phyloP scores from a whole-genome alignment of 2,329 filamentous ascomycete genomes.

The Coleophoma cylindrospora region DNA sequence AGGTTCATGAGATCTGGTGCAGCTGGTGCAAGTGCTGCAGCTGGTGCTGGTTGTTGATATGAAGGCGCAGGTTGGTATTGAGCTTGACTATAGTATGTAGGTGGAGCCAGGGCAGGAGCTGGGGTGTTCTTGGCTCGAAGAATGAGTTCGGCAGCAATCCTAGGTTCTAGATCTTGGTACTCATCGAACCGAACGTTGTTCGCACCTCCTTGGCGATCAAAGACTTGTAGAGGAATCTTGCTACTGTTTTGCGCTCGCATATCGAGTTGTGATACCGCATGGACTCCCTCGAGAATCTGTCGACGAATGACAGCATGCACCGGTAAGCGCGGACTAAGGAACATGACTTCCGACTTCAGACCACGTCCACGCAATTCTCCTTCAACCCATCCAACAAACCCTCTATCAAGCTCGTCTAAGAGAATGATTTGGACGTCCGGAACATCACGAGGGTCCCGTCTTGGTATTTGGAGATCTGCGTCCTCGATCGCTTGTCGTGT shows the following conservation, averaged over 20 bases:
- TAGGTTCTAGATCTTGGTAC: constrained; percentile 77
- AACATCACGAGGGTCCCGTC: constrained; percentile 67
- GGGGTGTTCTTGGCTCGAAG: constrained; percentile 55
- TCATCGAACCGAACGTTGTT: constrained; percentile 80
- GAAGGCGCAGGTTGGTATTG: constrained; percentile 28
- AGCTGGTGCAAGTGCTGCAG: constrained; percentile 27
- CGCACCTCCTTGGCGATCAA: constrained; percentile 71
- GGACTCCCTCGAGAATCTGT: constrained; percentile 84
- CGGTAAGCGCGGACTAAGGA: constrained; percentile 70
- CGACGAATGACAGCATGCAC: constrained; percentile 76
- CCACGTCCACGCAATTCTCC: constrained; percentile 66
- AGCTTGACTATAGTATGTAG: constrained; percentile 27
- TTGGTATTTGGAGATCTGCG: constrained; percentile 65
- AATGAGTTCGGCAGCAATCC: constrained; percentile 76
- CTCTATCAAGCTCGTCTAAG: constrained; percentile 69
- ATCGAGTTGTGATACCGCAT: constrained; percentile 76
- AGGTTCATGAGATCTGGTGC: constrained; percentile 55
- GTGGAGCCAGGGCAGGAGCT: constrained; percentile 8
- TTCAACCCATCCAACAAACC: constrained; percentile 82
- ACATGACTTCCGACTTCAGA: constrained; percentile 73
- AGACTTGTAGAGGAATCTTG: constrained; percentile 78
- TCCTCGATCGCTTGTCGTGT: constrained; percentile 50
- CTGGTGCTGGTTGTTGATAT: constrained; percentile 28
- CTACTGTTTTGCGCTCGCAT: constrained; percentile 62
- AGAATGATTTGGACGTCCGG: constrained; percentile 88